Base-by-base conservation (phyloP, 176 grass and related monocot genomes). In the Paspalum vaginatum region DNA sequence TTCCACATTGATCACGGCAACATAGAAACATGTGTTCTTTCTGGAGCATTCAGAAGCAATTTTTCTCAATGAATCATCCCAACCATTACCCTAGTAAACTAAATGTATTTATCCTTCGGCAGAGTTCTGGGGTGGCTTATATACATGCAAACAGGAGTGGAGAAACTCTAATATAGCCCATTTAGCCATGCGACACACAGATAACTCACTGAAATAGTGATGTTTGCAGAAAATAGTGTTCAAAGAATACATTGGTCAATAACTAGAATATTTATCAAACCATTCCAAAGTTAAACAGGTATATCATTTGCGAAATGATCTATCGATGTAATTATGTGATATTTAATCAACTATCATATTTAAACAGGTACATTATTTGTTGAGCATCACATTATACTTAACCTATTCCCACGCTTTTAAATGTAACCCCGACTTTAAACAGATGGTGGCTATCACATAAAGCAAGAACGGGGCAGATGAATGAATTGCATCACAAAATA, bases 231-330 rank as follows among this genome's bases (percentile, higher is more conserved):
- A 44, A 61, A 50, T 18, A 17, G 67, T 47, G 17, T 11, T 0
- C 8, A 24, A 3, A 47, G 43, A 45, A 62, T 20, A 5, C 2
- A 61, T 75, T 61, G 27, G 20, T 53, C 5, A 69, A 69, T 61
- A 74, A 46, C 21, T 26, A 52, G 43, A 75, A 75, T 50, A 61
- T 81, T 61, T 76, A 32, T 45, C 60, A 60, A 22, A 50, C 38
- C 11, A 48, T 75, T 65, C 50, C 68, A 15, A 68, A 18, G 24
- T 48, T 56, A 52, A 85, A 42, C 32, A 32, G 32, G 32, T 2
- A 32, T 32, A 32, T 32, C 32, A 32, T 32, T 32, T 32, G 32
- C 3, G 32, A 32, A 32, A 32, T 32, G 37, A 27, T 27, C 4
- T 48, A 37, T 61, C 10, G 42, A 37, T 32, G 2, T 11, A 61